Conservation (phyloP, 2,329 filamentous ascomycete species). For the Clonostachys solani region DNA sequence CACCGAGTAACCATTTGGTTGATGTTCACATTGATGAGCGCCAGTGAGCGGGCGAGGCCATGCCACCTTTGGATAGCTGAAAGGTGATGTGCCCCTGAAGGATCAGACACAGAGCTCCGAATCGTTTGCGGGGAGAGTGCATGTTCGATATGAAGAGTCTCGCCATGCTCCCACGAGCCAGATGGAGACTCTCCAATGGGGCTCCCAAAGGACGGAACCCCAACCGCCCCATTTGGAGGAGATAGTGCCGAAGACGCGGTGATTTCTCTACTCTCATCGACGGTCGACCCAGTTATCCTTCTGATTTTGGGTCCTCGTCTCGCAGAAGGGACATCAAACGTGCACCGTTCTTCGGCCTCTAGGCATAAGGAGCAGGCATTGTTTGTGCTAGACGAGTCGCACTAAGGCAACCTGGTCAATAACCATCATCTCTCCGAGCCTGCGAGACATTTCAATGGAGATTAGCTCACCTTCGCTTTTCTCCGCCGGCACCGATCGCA, state of each 20-base stretch:
- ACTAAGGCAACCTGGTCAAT: slow-evolving; percentile 1
- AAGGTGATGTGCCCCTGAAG: not conserved
- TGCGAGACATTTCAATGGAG: not conserved
- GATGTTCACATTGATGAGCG: slow-evolving; percentile 13
- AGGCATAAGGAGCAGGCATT: slow-evolving; percentile 22
- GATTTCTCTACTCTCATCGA: no score
- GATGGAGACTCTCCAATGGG: not conserved
- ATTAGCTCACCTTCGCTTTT: slow-evolving; percentile 23
- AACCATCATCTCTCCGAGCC: slow-evolving; percentile 4
- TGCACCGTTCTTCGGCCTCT: slow-evolving; percentile 22
- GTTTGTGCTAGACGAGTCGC: not conserved
- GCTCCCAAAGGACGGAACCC: slow-evolving; percentile 9
- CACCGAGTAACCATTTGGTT: slow-evolving; percentile 22
- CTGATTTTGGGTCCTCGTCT: slow-evolving; percentile 30
- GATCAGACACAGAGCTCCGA: slow-evolving; percentile 8
- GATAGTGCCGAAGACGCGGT: no score
- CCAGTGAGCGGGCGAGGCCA: slow-evolving; percentile 13
- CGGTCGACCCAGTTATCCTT: slow-evolving; percentile 1
- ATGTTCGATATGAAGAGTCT: slow-evolving; percentile 4
- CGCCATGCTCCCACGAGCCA: not conserved
- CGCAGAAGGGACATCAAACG: slow-evolving; percentile 29
- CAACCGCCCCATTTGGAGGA: slow-evolving; percentile 3
- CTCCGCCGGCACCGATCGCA: slow-evolving; percentile 28
- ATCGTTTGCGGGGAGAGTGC: slow-evolving; percentile 14
- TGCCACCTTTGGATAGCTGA: slow-evolving; percentile 21